These are phyloP conservation scores for Hippophae gyantsensis DNA, from an alignment of 306 rosid genomes.

Conservation along the genomic window DNA sequence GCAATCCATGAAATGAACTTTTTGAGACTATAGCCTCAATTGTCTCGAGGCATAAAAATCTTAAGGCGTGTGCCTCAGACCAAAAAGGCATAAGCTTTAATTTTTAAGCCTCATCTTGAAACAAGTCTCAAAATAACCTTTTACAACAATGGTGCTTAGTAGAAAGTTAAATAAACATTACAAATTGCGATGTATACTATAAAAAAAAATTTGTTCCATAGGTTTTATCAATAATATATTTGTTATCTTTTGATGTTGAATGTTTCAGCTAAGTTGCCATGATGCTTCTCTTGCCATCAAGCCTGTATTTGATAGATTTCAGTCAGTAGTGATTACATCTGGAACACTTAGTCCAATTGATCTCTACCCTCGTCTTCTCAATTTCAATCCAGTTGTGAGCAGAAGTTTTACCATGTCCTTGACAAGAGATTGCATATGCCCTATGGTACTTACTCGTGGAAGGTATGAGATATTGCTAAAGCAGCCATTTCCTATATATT, in stretches of 20 bases:
- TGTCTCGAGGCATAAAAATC: no score
- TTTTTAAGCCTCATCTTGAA: no score
- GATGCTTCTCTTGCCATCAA: slow-evolving; percentile 95
- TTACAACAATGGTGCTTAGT: no score
- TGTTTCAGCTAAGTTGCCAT: slow-evolving; percentile 86
- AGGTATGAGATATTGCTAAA: slow-evolving; percentile 41
- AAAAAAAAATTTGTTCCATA: neutral
- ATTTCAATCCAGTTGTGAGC: slow-evolving; percentile 90
- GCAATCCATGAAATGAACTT: no score
- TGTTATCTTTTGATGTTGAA: slow-evolving; percentile 18
- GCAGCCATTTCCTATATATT: neutral
- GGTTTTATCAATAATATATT: neutral
- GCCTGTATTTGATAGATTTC: slow-evolving; percentile 94
- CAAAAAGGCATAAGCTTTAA: no score
- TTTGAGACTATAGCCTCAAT: no score
- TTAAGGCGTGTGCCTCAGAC: no score
- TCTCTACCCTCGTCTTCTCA: slow-evolving; percentile 83
- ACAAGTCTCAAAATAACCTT: no score
- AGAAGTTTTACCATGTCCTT: slow-evolving; percentile 96
- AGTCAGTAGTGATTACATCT: slow-evolving; percentile 87
- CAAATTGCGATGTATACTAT: neutral
- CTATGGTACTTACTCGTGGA: slow-evolving; percentile 99
- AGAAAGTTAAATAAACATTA: neutral
- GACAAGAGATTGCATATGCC: slow-evolving; percentile 96
- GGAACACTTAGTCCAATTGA: slow-evolving; percentile 96